Evolutionary conservation across 192 early-diverging fungal genomes (phyloP).

Genomic region (Umbelopsis ramanniana): DNA sequence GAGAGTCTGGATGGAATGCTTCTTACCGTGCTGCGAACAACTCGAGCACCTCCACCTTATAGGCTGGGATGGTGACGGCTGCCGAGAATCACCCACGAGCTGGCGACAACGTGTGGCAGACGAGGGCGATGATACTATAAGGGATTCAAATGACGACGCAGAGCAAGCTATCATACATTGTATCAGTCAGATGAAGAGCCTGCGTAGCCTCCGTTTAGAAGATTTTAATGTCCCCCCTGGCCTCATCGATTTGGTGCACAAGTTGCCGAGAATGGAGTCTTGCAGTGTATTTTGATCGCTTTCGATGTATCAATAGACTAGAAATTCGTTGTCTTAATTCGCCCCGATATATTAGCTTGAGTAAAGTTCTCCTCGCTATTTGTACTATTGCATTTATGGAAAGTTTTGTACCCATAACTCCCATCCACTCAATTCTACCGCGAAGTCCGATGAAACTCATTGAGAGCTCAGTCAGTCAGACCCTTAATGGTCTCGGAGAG

Average conservation of each 20-base stretch:
- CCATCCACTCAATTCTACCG: too few relatives aligned
- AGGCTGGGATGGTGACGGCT: constrained; percentile 14
- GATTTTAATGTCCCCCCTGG: background rate
- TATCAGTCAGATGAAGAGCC: constrained; percentile 2
- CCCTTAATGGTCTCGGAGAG: too few relatives aligned
- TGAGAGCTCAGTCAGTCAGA: too few relatives aligned
- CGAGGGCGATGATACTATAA: background rate
- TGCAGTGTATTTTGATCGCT: background rate
- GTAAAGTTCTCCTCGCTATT: too few relatives aligned
- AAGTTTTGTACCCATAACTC: too few relatives aligned
- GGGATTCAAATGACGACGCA: background rate
- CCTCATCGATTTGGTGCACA: background rate
- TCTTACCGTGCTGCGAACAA: constrained; percentile 5
- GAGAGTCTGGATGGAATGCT: constrained; percentile 19
- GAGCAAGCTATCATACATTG: background rate
- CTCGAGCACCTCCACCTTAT: constrained; percentile 16
- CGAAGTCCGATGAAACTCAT: too few relatives aligned
- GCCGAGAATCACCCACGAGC: constrained; percentile 1
- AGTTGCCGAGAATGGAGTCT: constrained; percentile 1
- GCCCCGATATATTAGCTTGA: too few relatives aligned
- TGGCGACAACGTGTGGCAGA: constrained; percentile 8
- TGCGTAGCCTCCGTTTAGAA: background rate
- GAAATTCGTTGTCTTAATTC: too few relatives aligned
- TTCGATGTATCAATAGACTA: background rate
- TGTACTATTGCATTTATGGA: too few relatives aligned